These are phyloP conservation scores for Raddia guianensis DNA, from an alignment of 176 grass and related monocot genomes.

Conservation along the genomic window DNA sequence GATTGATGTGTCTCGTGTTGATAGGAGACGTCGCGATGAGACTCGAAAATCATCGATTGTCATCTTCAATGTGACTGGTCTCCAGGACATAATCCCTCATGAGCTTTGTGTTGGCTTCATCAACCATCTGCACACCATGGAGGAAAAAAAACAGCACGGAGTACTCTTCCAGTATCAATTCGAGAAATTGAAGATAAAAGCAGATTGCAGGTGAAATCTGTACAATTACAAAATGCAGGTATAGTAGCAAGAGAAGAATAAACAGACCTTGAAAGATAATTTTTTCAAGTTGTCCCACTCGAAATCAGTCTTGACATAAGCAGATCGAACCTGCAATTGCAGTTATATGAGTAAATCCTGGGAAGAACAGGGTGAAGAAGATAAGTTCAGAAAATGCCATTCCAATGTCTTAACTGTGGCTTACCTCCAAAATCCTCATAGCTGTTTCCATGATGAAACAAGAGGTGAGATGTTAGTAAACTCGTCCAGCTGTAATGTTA, in stretches of 20 bases:
- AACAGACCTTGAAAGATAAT: slow-evolving; percentile 69
- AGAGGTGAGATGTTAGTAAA: slow-evolving; percentile 32
- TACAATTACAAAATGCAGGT: not conserved
- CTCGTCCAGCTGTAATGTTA: not conserved
- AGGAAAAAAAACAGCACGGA: not conserved
- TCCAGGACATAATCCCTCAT: slow-evolving; percentile 93
- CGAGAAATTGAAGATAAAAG: not conserved
- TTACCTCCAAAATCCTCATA: slow-evolving; percentile 88
- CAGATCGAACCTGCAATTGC: slow-evolving; percentile 72
- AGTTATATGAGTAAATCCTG: not conserved
- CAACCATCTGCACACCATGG: slow-evolving; percentile 69
- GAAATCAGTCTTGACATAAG: slow-evolving; percentile 82
- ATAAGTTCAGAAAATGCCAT: slow-evolving; percentile 1
- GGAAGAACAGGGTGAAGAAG: not conserved
- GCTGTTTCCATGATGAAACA: slow-evolving; percentile 46
- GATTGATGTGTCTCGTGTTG: not conserved
- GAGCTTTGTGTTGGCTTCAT: slow-evolving; percentile 77
- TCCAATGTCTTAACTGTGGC: not conserved
- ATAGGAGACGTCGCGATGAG: not conserved
- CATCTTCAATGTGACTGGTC: slow-evolving; percentile 78
- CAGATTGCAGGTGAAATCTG: not conserved
- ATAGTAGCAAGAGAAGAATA: not conserved
- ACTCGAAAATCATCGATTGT: slow-evolving; percentile 29
- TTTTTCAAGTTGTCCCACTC: slow-evolving; percentile 95
- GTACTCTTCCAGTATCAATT: not conserved